Evolutionary conservation across 495 filamentous ascomycete species (phyloP).

Genomic region (Hyaloscypha finlandica): DNA sequence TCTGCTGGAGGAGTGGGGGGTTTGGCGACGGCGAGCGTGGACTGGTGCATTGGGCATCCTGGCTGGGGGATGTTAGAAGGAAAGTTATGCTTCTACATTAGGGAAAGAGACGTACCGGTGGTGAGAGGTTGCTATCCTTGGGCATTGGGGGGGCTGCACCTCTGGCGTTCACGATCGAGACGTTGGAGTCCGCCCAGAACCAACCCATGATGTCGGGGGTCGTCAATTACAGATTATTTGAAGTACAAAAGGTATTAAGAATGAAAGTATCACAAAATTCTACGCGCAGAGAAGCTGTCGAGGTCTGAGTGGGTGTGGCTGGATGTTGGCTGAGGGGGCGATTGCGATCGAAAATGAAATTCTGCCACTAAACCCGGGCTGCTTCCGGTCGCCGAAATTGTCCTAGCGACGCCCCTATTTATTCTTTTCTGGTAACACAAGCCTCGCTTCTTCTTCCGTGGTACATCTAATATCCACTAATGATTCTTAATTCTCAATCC

Average conservation of each 20-base stretch:
- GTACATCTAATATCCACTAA: no score
- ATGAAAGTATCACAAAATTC: not conserved
- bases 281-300: not conserved
- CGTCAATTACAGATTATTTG: not conserved
- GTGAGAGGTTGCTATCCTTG: conserved; percentile 41
- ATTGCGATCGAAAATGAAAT: not conserved
- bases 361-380: not conserved
- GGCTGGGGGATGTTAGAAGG: conserved; percentile 52
- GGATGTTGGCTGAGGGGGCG: not conserved
- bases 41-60: conserved; percentile 88
- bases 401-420: not conserved
- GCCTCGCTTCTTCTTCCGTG: no score
- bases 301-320: not conserved
- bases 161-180: conserved; percentile 42
- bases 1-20: conserved; percentile 36
- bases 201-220: conserved; percentile 73
- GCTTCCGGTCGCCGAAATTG: not conserved
- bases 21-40: conserved; percentile 30
- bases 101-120: conserved; percentile 63
- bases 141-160: conserved; percentile 34
- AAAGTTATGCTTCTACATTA: conserved; percentile 2
- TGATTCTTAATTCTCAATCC: no score
- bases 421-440: no score
- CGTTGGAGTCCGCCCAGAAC: conserved; percentile 87
- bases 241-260: not conserved